Base-by-base conservation (phyloP, 495 filamentous ascomycete species). In the Parathielavia hyrcaniae region DNA sequence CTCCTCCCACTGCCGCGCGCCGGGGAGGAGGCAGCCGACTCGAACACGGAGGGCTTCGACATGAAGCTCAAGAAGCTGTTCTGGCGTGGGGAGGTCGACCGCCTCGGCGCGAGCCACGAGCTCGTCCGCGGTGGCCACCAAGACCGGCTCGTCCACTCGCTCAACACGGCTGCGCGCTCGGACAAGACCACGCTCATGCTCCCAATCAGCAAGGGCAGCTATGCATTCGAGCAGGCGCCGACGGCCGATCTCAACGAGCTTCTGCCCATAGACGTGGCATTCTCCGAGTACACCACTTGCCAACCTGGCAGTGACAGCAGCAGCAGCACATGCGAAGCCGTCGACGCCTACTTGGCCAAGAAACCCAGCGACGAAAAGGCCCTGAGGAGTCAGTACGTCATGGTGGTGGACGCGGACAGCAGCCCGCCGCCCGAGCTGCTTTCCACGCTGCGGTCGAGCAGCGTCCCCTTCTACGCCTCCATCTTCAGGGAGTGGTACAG, bases 401-500 rank as follows among this genome's bases (percentile, higher is more conserved):
- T 82, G 60, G 75, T 87, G 12, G 75, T 88, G 57, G 89, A 93
- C 66, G 73, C 81, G 4, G 85, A 90, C 64, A 81, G 82, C 49
- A 86, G 86, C 0, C 86, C 86, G 14, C 83, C 87, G 67, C 78
- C 70, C 19, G 80, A 83, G 35, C 75, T 87, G 43, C 83, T 90
- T 64, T 63, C 81, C 2, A 79, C 80, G 1, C 82, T 91, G 61
- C 71, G 86, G 22, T 84, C 81, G n/a, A 70, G 70, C 58, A 81
- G 77, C 45, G 70, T 89, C 1, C 85, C 86, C 0, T 81, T 93
- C 61, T 77, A 83, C 36, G 77, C 83, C 0, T 75, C 77, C 0
- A 72, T 91, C 4, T 90, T 91, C 68, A 75, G 81, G 5, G 81
- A 88, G 60, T 93, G 89, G 89, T 90, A 82, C 66, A 84, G 86